Evolutionary conservation across 495 filamentous ascomycete species (phyloP), one percentile per base, ranked within the genome.

Genomic region (Daldinia vernicosa): DNA sequence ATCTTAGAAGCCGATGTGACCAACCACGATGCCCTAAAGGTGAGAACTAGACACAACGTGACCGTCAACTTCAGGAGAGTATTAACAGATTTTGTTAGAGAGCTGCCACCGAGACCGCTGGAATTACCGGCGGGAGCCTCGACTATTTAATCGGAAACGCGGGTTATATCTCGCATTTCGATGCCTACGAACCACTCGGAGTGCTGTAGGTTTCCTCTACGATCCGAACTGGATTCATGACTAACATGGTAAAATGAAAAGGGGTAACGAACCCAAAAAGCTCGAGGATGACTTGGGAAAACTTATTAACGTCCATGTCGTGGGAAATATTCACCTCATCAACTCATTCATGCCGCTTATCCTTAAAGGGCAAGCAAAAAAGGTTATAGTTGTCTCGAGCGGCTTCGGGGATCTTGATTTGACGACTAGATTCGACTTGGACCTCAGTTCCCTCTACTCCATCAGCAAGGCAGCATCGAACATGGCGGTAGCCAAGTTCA

Each of bases 81-180:
- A 22, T 1, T 45, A 19, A 45, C 17, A 17, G 17, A 45, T n/a
- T 45, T 45, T 43, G 40, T 3, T 19, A 45, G 40, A 45, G 40
- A 45, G n/a, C 17, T 19, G 40, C 40, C 0, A 4, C n/a, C 17
- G 40, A 45, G 17, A 11, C 40, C 22, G 40, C 40, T 8, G 1
- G 3, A 19, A 45, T 45, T 3, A 45, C 40, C 6, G 40, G 40
- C 11, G 40, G 82, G 33, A 75, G 78, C 6, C 76, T 88, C 1
- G 86, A 88, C 71, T 80, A 84, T 39, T 69, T 89, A 7, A 81
- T 89, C 57, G 87, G 85, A 71, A 86, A 87, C 60, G 85, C 83
- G 0, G 86, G 58, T n/a, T 28, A 71, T 17, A 45, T 76, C 37
- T 43, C 75, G 24, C 30, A 50, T 19, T 76, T 75, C 19, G 75